Base-by-base conservation (phyloP, 1,284 basidiomycete genomes). In the Coriolopsis trogii region DNA sequence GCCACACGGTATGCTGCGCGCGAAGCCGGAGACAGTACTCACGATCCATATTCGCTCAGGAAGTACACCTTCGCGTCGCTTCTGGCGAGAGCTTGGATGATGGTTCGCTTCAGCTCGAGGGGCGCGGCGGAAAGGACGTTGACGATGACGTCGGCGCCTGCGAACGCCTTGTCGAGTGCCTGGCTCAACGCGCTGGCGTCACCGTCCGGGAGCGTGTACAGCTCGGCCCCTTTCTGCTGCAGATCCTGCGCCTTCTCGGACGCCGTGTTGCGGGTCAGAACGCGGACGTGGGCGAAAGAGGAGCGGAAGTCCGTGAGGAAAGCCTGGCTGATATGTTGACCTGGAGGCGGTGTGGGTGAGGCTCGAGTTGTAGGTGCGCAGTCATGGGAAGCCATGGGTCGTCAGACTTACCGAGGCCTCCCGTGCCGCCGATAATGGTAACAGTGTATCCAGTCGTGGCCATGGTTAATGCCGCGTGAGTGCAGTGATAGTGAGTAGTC, bases 1-100 rank as follows among this genome's bases (percentile, higher is more conserved):
- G n/a, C n/a, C n/a, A n/a, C n/a, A n/a, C n/a, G n/a, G n/a, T n/a
- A n/a, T n/a, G n/a, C 25, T 18, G 6, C 21, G 16, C n/a, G 7
- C 18, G 2, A 28, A 12, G 13, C 12, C 24, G 25, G 23, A 37
- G 6, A 31, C 46, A 16, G 26, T 10, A 58, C 65, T 37, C 38
- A 70, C 68, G 55, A 46, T 28, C 67, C 68, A 33, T 60, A 70
- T 38, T 70, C 68, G 47, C 59, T 62, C 23, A 67, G 63, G 51
- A 69, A 68, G 55, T 66, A 69, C 41, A 67, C 64, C 49, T 57
- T 58, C 13, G 56, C 64, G 30, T 60, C 56, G 39, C 52, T 58
- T 41, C 55, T 58, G 4, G 67, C 45, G 3, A 61, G 61, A 12
- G 58, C 61, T n/a, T 61, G 46, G 16, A 63, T 46, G 13, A 70